Evolutionary conservation across 352 stramenopile species (phyloP), one percentile per base, ranked within the genome.

Genomic region (Globisporangium nunn): DNA sequence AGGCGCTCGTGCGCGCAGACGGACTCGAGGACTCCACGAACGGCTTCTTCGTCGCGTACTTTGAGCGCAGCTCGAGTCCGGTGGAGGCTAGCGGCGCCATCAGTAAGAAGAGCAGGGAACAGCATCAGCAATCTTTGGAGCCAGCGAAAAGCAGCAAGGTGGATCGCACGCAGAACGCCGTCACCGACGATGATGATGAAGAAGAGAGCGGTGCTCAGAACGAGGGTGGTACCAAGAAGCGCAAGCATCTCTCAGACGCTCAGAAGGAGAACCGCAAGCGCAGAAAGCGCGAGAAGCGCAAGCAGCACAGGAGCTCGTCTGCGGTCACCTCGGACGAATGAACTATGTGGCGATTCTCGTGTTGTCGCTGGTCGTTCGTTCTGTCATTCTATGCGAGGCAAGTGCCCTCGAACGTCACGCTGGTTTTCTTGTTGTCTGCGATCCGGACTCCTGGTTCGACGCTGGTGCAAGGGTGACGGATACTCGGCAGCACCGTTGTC

Each of bases 31-130:
- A 98, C 70, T 84, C 79, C 45, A 98, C 95, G 4, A 98, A 98
- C 69, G 96, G 95, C 23, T 99, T 99, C 69, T 99, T 99, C 63
- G 94, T 99, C 4, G 81, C 87, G 33, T 97, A 97, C 68, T 98
- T 99, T 70, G 89, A 97, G 59, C 81, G 93, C 5, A 52, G 61
- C 4, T 44, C 62, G 14, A 35, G 31, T n/a, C 37, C 43, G 1
- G 54, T 45, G 37, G 55, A 55, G 47, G 45, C 61, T 17, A 44
- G 37, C 46, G 49, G 29, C 18, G 44, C 29, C 6, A 57, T 49
- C 18, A 47, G 29, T 4, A 23, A 48, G 2, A 47, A 53, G 43
- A 3, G 18, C 28, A 52, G 50, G 4, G 12, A 52, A 56, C 23
- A 41, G 50, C 11, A 43, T 4, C 28, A 44, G n/a, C n/a, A n/a